These are phyloP conservation scores for Sarocladium strictum DNA, from an alignment of 2,329 filamentous ascomycete genomes.

Conservation along the genomic window DNA sequence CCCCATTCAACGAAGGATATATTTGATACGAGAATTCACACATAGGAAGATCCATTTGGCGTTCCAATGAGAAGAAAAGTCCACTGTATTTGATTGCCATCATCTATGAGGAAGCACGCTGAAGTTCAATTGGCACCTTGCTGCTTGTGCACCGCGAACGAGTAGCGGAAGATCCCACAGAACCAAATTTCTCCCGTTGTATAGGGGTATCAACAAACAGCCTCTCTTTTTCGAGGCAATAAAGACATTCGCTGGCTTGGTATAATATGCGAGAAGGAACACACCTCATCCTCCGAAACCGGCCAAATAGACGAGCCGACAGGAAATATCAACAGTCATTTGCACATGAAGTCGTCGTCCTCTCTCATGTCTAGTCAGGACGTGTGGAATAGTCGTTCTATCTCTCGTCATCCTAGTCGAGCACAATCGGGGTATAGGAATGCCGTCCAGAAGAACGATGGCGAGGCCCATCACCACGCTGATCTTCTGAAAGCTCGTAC, in stretches of 20 bases:
- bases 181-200: not conserved
- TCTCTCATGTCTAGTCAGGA: too few relatives aligned
- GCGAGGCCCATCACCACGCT: not conserved
- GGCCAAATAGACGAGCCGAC: not conserved
- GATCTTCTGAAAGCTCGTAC: not conserved
- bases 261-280: not conserved
- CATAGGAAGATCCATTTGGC: not conserved
- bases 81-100: too few relatives aligned
- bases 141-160: too few relatives aligned
- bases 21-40: not conserved
- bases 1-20: not conserved
- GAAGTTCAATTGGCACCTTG: too few relatives aligned
- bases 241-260: not conserved
- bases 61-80: not conserved
- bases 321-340: too few relatives aligned
- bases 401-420: not conserved
- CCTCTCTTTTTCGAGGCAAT: not conserved
- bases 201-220: constrained; percentile 2
- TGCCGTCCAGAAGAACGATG: not conserved
- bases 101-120: too few relatives aligned
- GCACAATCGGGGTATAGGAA: not conserved
- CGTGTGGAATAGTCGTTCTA: too few relatives aligned
- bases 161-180: not conserved
- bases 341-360: too few relatives aligned
- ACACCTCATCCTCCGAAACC: not conserved